A percentile compares a stretch with the other conserved stretches of the same genome.
Evolutionary conservation across 2,329 filamentous ascomycete genomes (phyloP).

Genomic region (Alternaria consortialis): DNA sequence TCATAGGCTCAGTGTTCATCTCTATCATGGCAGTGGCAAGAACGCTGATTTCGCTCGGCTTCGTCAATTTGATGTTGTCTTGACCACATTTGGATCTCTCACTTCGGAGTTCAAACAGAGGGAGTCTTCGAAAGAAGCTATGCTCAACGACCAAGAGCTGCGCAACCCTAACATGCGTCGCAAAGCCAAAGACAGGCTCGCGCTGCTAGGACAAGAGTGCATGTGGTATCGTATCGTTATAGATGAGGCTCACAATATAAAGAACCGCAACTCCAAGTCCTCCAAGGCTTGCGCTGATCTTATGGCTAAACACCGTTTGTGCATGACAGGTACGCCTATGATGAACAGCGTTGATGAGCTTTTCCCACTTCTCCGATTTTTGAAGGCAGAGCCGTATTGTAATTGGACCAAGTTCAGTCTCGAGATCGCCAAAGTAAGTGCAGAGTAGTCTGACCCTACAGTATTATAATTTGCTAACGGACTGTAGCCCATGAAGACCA

Average conservation of each 20-base stretch:
- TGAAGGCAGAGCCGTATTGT: slow-evolving; percentile 79
- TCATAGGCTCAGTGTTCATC: slow-evolving; percentile 69
- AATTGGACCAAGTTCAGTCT: slow-evolving; percentile 68
- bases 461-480: neutral
- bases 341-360: slow-evolving; percentile 86
- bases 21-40: slow-evolving; percentile 71
- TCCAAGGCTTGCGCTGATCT: slow-evolving; percentile 69
- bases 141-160: slow-evolving; percentile 55
- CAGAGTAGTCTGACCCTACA: neutral
- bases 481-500: slow-evolving; percentile 53
- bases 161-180: slow-evolving; percentile 36
- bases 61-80: slow-evolving; percentile 73
- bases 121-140: slow-evolving; percentile 58
- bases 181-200: slow-evolving; percentile 33
- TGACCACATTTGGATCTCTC: slow-evolving; percentile 81
- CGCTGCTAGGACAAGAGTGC: slow-evolving; percentile 66
- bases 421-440: slow-evolving; percentile 59
- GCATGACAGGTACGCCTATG: slow-evolving; percentile 84
- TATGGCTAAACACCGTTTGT: slow-evolving; percentile 71
- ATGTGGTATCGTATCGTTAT: slow-evolving; percentile 72
- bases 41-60: slow-evolving; percentile 67
- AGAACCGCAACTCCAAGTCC: slow-evolving; percentile 72
- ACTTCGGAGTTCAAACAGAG: slow-evolving; percentile 72
- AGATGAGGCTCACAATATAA: slow-evolving; percentile 83
- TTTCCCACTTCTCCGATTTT: slow-evolving; percentile 78